A percentile compares a stretch with the other conserved stretches of the same genome.
phyloP scores from a whole-genome alignment of 2,329 filamentous ascomycete genomes.

The Scytalidium lignicola region DNA sequence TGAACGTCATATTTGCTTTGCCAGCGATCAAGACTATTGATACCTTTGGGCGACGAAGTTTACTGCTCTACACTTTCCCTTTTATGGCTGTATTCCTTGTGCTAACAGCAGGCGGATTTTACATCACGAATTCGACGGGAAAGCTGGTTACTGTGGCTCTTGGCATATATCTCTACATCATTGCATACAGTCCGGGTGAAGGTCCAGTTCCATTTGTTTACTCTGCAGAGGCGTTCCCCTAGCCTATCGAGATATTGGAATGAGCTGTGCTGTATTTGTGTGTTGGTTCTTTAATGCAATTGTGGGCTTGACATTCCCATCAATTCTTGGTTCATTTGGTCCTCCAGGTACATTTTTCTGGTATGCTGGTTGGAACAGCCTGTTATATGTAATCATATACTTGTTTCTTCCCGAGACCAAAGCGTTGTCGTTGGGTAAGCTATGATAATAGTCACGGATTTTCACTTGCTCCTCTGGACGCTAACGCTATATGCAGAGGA shows the following conservation, averaged over 20 bases:
- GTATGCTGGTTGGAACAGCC: conserved; percentile 54
- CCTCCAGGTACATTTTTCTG: conserved; percentile 50
- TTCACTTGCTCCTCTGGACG: no score
- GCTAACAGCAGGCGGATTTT: conserved; percentile 29
- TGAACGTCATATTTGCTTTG: conserved; percentile 60
- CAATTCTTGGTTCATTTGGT: conserved; percentile 35
- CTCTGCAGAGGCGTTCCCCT: conserved; percentile 60
- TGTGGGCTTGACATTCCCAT: conserved; percentile 38
- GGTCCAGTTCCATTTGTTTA: conserved; percentile 59
- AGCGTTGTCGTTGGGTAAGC: no score
- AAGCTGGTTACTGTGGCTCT: conserved; percentile 30
- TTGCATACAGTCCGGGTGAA: conserved; percentile 54
- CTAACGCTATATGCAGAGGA: no score
- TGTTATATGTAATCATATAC: conserved; percentile 60
- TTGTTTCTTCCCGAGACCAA: conserved; percentile 54
- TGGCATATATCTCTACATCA: conserved; percentile 44
- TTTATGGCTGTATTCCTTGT: conserved; percentile 52
- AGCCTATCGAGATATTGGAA: conserved; percentile 42
- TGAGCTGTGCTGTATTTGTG: conserved; percentile 54
- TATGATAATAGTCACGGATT: no score
- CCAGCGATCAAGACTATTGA: conserved; percentile 63
- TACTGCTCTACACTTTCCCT: conserved; percentile 59
- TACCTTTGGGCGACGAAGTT: conserved; percentile 58
- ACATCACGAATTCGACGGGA: conserved; percentile 37
- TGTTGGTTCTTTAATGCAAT: conserved; percentile 30